phyloP scores from a whole-genome alignment of 352 stramenopile species.

The Elongisporangium prolatum region DNA sequence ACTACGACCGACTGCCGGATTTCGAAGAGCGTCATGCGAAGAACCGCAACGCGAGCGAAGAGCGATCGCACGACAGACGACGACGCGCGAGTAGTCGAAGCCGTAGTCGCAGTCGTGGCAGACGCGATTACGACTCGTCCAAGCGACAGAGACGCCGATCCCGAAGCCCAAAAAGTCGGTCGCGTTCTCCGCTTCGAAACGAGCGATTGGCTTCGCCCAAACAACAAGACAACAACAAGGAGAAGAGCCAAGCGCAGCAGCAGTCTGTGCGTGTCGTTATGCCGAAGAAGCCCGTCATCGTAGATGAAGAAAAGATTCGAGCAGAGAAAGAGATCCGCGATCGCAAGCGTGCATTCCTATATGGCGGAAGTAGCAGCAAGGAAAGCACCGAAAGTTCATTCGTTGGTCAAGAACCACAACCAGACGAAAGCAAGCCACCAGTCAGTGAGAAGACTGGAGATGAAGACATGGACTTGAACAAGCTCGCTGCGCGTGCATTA shows the following conservation, averaged over 20 bases:
- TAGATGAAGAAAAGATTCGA: neutral
- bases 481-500: conserved; percentile 69
- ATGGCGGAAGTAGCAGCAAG: neutral
- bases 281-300: neutral
- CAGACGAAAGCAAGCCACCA: neutral
- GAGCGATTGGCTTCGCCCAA: no score
- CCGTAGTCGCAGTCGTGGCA: conserved; percentile 25
- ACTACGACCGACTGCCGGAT: conserved; percentile 72
- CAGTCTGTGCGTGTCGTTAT: neutral
- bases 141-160: conserved; percentile 9
- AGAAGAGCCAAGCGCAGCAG: neutral
- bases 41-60: conserved; percentile 13
- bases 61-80: conserved; percentile 6
- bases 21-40: conserved; percentile 45
- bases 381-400: neutral
- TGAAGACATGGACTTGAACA: conserved; percentile 62
- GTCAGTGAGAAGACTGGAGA: conserved; percentile 5
- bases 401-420: neutral
- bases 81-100: conserved; percentile 3
- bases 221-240: neutral
- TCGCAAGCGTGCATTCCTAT: neutral
- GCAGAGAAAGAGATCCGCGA: neutral
- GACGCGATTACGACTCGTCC: conserved; percentile 8
- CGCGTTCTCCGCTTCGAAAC: neutral
- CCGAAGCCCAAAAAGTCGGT: conserved; percentile 6